Conservation (phyloP, 1,284 basidiomycete species). For the Austroboletus niveus region DNA sequence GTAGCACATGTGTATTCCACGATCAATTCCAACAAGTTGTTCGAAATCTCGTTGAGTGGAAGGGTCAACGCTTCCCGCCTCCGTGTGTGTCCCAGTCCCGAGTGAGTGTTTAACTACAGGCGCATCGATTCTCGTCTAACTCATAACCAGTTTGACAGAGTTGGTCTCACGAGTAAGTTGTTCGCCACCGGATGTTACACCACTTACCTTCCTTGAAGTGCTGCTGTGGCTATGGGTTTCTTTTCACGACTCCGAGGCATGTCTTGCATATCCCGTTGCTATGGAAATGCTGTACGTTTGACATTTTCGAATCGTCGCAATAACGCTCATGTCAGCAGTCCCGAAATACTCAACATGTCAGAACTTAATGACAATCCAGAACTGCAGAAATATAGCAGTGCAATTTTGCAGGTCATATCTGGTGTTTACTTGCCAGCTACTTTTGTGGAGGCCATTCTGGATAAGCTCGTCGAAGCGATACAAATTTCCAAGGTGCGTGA, state of each 20-base stretch:
- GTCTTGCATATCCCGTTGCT: constrained; percentile 70
- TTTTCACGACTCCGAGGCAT: constrained; percentile 66
- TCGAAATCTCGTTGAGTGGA: constrained; percentile 61
- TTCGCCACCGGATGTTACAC: constrained; percentile 2
- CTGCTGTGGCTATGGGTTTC: constrained; percentile 79
- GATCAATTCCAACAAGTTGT: constrained; percentile 56
- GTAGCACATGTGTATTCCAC: constrained; percentile 58
- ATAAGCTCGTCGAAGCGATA: constrained; percentile 63
- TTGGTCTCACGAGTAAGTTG: constrained; percentile 69
- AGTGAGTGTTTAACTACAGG: constrained; percentile 33
- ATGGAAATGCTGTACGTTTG: constrained; percentile 69
- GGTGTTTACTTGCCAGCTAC: constrained; percentile 63
- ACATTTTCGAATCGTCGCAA: constrained; percentile 1
- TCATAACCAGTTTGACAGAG: constrained; percentile 72
- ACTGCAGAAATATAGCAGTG: constrained; percentile 68
- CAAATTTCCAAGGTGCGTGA: constrained; percentile 62
- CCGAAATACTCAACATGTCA: constrained; percentile 77
- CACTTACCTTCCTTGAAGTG: constrained; percentile 43
- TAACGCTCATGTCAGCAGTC: constrained; percentile 41
- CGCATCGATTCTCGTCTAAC: constrained; percentile 16
- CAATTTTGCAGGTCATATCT: constrained; percentile 73
- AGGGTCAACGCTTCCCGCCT: constrained; percentile 76
- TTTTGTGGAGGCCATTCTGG: constrained; percentile 58
- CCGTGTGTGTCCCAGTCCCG: constrained; percentile 78
- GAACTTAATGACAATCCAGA: constrained; percentile 79